phyloP scores from a whole-genome alignment of 2,329 filamentous ascomycete genomes.

The Sordariomycetes sp. region DNA sequence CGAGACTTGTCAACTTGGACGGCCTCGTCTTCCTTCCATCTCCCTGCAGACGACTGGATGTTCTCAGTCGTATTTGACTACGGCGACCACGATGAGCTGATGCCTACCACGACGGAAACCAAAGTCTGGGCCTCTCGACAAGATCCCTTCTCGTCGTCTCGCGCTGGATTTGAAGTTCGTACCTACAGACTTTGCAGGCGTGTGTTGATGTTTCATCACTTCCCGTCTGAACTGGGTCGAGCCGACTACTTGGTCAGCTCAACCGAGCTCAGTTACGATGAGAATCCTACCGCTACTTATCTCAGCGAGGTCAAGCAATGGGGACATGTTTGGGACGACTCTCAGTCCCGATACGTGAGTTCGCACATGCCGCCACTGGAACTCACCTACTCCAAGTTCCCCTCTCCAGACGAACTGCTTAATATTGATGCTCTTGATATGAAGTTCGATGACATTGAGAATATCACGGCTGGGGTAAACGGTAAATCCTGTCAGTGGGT shows the following conservation, averaged over 20 bases:
- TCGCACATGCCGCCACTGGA: neutral
- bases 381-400: neutral
- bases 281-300: too few species aligned
- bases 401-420: neutral
- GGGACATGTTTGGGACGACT: too few species aligned
- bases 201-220: conserved; percentile 24
- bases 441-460: neutral
- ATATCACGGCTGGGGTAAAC: neutral
- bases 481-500: neutral
- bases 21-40: neutral
- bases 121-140: conserved; percentile 10
- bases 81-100: conserved; percentile 17
- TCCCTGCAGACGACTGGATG: conserved; percentile 11
- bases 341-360: too few species aligned
- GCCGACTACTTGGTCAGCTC: conserved; percentile 12
- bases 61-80: conserved; percentile 25
- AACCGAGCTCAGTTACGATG: conserved; percentile 6
- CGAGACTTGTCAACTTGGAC: neutral
- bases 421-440: too few species aligned
- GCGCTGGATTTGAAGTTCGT: conserved; percentile 19
- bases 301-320: too few species aligned
- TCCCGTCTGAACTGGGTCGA: conserved; percentile 11
- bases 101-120: conserved; percentile 8
- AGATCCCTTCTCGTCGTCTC: conserved; percentile 18
- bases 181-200: conserved; percentile 18